Base-by-base conservation (phyloP, 2,329 filamentous ascomycete species). In the Calonectria hawksworthii region DNA sequence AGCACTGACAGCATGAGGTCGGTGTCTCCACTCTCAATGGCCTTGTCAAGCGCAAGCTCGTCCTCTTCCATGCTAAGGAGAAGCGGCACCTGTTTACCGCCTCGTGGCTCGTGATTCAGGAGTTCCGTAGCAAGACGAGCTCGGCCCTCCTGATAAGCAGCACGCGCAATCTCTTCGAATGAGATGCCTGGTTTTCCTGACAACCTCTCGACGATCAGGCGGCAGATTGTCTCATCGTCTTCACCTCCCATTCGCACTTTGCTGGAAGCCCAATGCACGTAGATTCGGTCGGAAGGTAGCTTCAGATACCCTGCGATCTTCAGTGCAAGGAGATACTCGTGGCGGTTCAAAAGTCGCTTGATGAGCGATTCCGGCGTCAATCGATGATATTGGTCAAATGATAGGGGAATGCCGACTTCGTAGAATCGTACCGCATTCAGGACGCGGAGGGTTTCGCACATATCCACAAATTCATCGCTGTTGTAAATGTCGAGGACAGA, bases 391-490 rank as follows among this genome's bases (percentile, higher is more conserved):
- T 99, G 96, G 76, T 98, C 96, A 82, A 97, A 98, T 5, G 96
- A 98, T 6, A 99, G 85, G 0, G 96, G 96, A 28, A 99, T 88
- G 3, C 97, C 97, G 68, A 99, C 91, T 80, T 98, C 94, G 83
- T 97, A 99, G 84, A 94, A 98, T 67, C 97, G 93, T 16, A 96
- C 94, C 9, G 96, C 96, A 80, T 98, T 99, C 63, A 99, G 89
- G 0, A 99, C 96, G 21, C 97, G 93, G 21, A 99, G 87, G 0
- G 94, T 97, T 84, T 99, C 96, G 79, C 96, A 98, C 93, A 98
- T 99, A 76, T 99, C 96, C 69, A 99, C 97, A 85, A 99, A 99
- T 78, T 99, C 96, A 82, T 99, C 97, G 82, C 96, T 98, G 85
- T 97, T 98, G 86, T 99, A 99, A 16, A 99, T 93, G 81, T 99